Evolutionary conservation across 345 rosid species (phyloP).

Genomic region (Aquilaria sinensis): DNA sequence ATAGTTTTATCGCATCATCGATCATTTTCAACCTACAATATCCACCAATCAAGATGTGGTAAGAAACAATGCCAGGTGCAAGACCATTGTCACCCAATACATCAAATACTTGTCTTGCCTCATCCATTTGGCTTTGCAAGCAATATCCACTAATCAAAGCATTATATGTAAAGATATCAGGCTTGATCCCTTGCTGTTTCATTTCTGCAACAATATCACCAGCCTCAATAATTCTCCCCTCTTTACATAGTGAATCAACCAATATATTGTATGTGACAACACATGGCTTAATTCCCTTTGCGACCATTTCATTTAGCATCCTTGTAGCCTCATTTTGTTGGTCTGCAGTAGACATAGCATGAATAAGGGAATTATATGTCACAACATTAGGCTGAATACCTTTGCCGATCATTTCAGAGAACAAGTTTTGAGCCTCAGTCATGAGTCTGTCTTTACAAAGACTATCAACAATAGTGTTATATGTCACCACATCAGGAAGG

Average conservation of each 20-base stretch:
- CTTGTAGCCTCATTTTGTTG: slow-evolving; percentile 3
- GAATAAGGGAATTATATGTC: slow-evolving; percentile 9
- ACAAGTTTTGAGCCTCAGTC: slow-evolving; percentile 6
- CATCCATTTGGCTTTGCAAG: slow-evolving; percentile 7
- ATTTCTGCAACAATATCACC: slow-evolving; percentile 5
- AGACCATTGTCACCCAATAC: background rate
- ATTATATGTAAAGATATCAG: slow-evolving; percentile 8
- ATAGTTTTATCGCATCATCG: background rate
- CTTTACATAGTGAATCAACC: slow-evolving; percentile 11
- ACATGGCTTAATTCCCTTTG: slow-evolving; percentile 6
- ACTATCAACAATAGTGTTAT: slow-evolving; percentile 8
- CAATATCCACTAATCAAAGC: slow-evolving; percentile 11
- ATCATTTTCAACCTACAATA: slow-evolving; percentile 6
- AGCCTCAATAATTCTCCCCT: slow-evolving; percentile 1
- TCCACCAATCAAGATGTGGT: background rate
- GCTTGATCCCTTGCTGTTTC: background rate
- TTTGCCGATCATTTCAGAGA: slow-evolving; percentile 6
- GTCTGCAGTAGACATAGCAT: background rate
- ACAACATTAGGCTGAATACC: slow-evolving; percentile 4
- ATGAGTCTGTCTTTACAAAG: slow-evolving; percentile 10
- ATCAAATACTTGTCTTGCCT: slow-evolving; percentile 11
- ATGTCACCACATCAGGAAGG: background rate
- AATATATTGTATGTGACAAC: slow-evolving; percentile 9
- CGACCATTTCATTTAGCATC: slow-evolving; percentile 8
- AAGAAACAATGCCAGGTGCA: background rate